These are phyloP conservation scores for Diaporthe longicolla DNA, from an alignment of 2,329 filamentous ascomycete species.

Conservation along the genomic window DNA sequence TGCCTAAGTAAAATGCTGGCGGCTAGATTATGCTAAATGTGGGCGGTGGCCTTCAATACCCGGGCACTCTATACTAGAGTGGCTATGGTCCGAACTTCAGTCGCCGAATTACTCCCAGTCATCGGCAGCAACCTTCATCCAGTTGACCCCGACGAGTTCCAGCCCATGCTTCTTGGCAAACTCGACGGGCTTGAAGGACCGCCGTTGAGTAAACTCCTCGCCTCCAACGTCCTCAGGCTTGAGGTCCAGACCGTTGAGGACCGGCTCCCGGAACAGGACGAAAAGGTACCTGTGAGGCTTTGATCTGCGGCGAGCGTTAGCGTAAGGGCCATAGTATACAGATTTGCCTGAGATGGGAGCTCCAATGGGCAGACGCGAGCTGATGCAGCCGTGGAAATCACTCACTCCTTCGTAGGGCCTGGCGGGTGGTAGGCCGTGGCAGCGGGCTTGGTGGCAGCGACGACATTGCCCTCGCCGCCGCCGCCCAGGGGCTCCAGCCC, in stretches of 20 bases:
- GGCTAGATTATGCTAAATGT: not conserved
- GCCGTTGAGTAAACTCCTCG: constrained; percentile 61
- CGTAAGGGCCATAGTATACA: not conserved
- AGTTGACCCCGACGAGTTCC: constrained; percentile 58
- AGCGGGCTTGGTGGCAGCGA: constrained; percentile 50
- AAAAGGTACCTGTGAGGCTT: constrained; percentile 64
- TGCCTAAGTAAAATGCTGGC: not conserved
- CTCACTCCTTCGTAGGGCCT: constrained; percentile 62
- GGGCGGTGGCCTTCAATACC: not conserved
- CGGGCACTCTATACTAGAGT: not conserved
- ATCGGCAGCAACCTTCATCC: constrained; percentile 63
- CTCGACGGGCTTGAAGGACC: constrained; percentile 57
- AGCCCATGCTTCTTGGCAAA: constrained; percentile 57
- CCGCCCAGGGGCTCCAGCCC: constrained; percentile 53
- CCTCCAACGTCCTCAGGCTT: constrained; percentile 60
- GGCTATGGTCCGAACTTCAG: too few species aligned
- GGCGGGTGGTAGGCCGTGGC: constrained; percentile 61
- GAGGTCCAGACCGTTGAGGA: constrained; percentile 48
- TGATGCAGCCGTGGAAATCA: constrained; percentile 3
- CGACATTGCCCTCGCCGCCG: constrained; percentile 44
- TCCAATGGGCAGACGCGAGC: not conserved
- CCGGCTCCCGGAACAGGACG: constrained; percentile 59
- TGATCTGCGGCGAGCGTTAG: constrained; percentile 51
- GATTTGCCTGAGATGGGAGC: not conserved
- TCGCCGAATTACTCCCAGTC: constrained; percentile 52